Percentiles rank a stretch among this genome's conserved stretches.
These are phyloP conservation scores for Entomortierella parvispora DNA, from an alignment of 192 early-diverging fungal species.

Conservation along the genomic window DNA sequence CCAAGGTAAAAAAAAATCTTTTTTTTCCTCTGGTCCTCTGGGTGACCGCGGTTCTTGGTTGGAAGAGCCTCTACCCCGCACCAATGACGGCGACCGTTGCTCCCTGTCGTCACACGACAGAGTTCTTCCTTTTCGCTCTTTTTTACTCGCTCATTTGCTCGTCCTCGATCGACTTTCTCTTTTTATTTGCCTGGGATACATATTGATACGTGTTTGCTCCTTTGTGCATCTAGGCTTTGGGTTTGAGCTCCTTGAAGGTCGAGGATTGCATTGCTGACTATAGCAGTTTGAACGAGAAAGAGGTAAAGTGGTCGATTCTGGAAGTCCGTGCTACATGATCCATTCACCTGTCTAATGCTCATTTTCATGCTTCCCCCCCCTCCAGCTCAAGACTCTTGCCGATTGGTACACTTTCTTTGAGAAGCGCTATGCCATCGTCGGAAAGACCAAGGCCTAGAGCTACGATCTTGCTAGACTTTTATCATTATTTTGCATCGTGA, in stretches of 20 bases:
- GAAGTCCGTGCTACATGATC: no score
- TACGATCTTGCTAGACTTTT: neutral
- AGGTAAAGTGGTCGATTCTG: no score
- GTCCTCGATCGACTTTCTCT: no score
- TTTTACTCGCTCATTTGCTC: neutral
- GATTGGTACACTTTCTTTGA: constrained; percentile 78
- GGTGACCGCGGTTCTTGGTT: no score
- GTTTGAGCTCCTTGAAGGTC: constrained; percentile 69
- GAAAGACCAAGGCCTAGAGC: constrained; percentile 51
- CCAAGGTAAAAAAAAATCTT: constrained; percentile 56
- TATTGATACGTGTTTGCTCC: neutral
- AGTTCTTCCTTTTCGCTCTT: neutral
- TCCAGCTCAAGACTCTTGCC: constrained; percentile 71
- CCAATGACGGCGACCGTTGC: no score
- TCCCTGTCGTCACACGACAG: neutral
- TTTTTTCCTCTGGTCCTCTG: neutral
- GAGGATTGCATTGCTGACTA: constrained; percentile 82
- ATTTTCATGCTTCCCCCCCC: neutral
- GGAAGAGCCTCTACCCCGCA: no score
- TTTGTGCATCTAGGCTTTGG: constrained; percentile 76
- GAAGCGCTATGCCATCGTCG: constrained; percentile 78
- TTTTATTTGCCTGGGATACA: neutral
- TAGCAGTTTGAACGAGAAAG: constrained; percentile 70
- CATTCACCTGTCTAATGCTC: neutral
- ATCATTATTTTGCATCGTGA: no score